Evolutionary conservation across 2,329 filamentous ascomycete genomes (phyloP).

Genomic region (Cladophialophora exuberans): DNA sequence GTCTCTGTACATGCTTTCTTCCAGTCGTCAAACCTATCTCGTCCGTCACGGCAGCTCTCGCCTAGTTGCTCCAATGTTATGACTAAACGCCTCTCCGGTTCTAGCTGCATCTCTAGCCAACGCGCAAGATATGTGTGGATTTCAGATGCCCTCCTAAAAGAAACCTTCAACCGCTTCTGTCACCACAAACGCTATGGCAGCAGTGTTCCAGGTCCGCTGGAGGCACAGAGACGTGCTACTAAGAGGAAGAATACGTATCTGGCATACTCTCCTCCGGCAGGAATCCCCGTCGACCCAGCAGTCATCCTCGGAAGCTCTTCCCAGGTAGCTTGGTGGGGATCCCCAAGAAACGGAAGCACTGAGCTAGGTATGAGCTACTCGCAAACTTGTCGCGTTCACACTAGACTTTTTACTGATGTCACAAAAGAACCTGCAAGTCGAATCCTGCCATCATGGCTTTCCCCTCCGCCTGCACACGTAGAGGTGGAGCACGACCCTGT

Average conservation of each 20-base stretch:
- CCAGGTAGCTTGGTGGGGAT: constrained; percentile 32
- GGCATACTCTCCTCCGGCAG: constrained; percentile 40
- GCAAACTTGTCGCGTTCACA: neutral
- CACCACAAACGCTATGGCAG: constrained; percentile 60
- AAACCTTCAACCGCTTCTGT: constrained; percentile 53
- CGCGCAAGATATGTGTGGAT: constrained; percentile 43
- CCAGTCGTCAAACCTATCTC: neutral
- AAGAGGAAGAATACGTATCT: constrained; percentile 59
- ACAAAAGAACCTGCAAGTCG: neutral
- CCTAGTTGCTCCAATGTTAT: constrained; percentile 29
- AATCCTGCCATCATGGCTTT: constrained; percentile 22
- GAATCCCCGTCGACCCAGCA: constrained; percentile 42
- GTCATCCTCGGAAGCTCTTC: constrained; percentile 42
- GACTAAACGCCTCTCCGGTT: constrained; percentile 26
- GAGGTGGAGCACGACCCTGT: neutral
- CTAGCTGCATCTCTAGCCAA: constrained; percentile 26
- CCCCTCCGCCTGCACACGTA: neutral
- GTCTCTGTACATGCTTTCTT: no score
- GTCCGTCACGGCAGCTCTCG: neutral
- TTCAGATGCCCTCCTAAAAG: constrained; percentile 48
- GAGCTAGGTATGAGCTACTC: constrained; percentile 1
- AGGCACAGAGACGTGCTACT: constrained; percentile 59
- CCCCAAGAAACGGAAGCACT: neutral
- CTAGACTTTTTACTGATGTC: neutral
- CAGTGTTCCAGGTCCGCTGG: constrained; percentile 64